Evolutionary conservation across 1,139 yeast species (phyloP).

Genomic region (Pichia terricola): DNA sequence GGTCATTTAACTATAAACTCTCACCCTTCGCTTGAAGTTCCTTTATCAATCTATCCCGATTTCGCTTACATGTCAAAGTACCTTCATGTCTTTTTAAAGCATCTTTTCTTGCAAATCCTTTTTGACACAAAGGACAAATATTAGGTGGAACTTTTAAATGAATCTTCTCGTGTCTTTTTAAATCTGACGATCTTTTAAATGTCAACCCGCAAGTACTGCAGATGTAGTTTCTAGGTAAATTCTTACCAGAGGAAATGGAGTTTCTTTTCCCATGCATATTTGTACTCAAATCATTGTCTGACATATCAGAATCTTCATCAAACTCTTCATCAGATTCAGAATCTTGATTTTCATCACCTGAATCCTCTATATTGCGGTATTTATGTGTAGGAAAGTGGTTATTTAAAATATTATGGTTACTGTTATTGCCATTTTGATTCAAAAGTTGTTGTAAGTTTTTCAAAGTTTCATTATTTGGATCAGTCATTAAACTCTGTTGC

Average conservation of each 20-base stretch:
- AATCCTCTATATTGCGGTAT: background rate
- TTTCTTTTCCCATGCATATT: background rate
- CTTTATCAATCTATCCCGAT: constrained; percentile 38
- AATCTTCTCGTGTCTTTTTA: constrained; percentile 50
- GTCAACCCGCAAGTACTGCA: constrained; percentile 45
- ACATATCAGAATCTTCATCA: background rate
- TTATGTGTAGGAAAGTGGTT: too few species aligned
- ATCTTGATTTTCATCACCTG: background rate
- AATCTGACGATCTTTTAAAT: constrained; percentile 53
- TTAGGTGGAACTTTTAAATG: constrained; percentile 46
- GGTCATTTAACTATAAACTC: background rate
- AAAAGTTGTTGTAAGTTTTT: background rate
- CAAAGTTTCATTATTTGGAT: background rate
- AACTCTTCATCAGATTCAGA: background rate
- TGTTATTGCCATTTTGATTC: background rate
- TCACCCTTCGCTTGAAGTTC: constrained; percentile 6
- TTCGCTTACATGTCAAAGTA: constrained; percentile 64
- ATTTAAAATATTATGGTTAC: background rate
- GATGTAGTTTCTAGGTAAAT: constrained; percentile 24
- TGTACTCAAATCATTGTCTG: background rate
- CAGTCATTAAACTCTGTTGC: background rate
- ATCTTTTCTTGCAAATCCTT: constrained; percentile 76
- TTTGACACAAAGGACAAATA: constrained; percentile 65
- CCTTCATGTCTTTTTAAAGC: constrained; percentile 67
- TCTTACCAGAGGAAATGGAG: background rate